Evolutionary conservation across 208 protist species (phyloP).

Genomic region (Herpetomonas samuelpessoai): DNA sequence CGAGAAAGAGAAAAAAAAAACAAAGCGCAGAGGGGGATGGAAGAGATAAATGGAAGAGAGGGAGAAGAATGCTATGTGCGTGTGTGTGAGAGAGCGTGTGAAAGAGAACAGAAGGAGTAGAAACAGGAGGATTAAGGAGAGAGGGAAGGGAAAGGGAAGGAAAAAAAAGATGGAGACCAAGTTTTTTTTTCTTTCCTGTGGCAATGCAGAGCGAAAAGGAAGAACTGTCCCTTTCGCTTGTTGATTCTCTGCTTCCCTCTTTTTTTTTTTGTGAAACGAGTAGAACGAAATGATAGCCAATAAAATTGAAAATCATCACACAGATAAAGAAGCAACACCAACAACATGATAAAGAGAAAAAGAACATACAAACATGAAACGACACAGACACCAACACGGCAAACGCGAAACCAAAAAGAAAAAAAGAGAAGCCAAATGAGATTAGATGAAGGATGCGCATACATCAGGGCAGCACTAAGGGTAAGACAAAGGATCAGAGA

Average conservation of each 20-base stretch:
- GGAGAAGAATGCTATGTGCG: too few relatives aligned
- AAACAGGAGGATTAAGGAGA: conserved; percentile 6
- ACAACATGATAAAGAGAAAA: too few relatives aligned
- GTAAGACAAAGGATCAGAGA: too few relatives aligned
- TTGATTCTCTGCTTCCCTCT: conserved; percentile 1
- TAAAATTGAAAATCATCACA: neutral
- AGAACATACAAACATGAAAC: too few relatives aligned
- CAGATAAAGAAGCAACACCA: neutral
- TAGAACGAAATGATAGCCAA: neutral
- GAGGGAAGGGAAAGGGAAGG: neutral
- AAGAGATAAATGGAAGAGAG: too few relatives aligned
- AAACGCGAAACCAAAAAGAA: neutral
- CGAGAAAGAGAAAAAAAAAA: too few relatives aligned
- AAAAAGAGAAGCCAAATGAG: neutral
- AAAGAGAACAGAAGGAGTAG: too few relatives aligned
- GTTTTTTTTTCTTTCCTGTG: too few relatives aligned
- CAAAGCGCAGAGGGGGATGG: too few relatives aligned
- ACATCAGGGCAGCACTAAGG: neutral
- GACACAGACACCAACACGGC: neutral
- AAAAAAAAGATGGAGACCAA: conserved; percentile 4
- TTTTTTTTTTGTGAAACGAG: conserved; percentile 2
- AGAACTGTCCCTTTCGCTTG: conserved; percentile 1
- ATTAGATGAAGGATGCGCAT: neutral
- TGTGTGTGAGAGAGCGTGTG: too few relatives aligned
- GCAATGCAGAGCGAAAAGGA: conserved; percentile 1